A percentile compares a stretch with the other conserved stretches of the same genome.
phyloP scores from a whole-genome alignment of 768 basidiomycete species.

The Roridomyces roridus region DNA sequence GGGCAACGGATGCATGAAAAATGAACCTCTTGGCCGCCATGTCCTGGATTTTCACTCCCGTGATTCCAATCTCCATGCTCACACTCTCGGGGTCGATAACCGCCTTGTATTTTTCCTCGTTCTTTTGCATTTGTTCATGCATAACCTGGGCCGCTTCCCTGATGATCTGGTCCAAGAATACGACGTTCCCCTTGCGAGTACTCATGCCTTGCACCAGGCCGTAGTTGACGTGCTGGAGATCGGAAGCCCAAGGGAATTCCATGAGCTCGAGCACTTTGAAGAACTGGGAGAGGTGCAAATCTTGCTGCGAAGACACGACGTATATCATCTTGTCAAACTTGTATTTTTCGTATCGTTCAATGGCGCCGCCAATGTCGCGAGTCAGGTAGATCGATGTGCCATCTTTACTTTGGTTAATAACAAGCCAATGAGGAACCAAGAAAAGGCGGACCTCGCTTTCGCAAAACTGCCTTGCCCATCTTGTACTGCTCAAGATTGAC shows the following conservation, averaged over 20 bases:
- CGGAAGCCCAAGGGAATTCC: constrained; percentile 86
- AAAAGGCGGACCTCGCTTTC: constrained; percentile 72
- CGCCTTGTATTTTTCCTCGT: constrained; percentile 89
- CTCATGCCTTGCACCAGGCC: constrained; percentile 96
- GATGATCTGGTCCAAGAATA: constrained; percentile 93
- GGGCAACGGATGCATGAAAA: constrained; percentile 3
- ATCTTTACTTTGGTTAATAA: constrained; percentile 52
- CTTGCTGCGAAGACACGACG: constrained; percentile 87
- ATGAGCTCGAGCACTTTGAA: constrained; percentile 94
- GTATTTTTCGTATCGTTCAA: constrained; percentile 92
- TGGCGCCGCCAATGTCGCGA: constrained; percentile 93
- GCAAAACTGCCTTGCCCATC: constrained; percentile 87
- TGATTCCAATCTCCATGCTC: constrained; percentile 86
- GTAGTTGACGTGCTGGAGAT: constrained; percentile 88
- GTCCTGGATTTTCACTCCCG: constrained; percentile 97
- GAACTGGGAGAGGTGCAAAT: constrained; percentile 88
- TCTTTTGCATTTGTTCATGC: constrained; percentile 97
- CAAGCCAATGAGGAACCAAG: neutral
- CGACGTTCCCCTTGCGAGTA: constrained; percentile 90
- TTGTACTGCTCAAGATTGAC: constrained; percentile 91
- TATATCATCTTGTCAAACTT: constrained; percentile 91
- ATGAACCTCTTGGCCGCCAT: constrained; percentile 91
- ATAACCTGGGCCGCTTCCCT: constrained; percentile 87
- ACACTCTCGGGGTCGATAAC: constrained; percentile 87
- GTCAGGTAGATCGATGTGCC: constrained; percentile 95